Evolutionary conservation across 176 grass and related monocot species (phyloP).

Genomic region (Otatea glauca): DNA sequence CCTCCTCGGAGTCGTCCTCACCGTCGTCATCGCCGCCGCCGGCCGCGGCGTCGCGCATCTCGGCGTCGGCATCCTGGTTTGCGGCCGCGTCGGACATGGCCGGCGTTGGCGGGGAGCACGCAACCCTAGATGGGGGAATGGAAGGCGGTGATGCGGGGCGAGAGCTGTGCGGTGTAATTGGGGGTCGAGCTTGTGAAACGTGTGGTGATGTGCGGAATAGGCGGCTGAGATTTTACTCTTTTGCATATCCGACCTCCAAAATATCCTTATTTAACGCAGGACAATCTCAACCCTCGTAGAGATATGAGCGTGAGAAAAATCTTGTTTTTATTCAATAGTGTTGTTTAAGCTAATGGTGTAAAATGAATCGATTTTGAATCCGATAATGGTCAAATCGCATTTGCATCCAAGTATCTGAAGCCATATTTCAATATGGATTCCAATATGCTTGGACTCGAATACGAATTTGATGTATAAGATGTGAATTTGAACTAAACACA

Average conservation of each 20-base stretch:
- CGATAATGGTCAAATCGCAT: background rate
- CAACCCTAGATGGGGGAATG: slow-evolving; percentile 63
- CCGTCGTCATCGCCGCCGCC: slow-evolving; percentile 20
- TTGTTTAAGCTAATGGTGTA: background rate
- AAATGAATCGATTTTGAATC: background rate
- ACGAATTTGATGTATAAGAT: background rate
- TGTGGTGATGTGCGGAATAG: slow-evolving; percentile 51
- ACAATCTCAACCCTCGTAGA: background rate
- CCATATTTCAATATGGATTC: background rate
- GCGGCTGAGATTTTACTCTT: background rate
- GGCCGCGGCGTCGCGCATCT: slow-evolving; percentile 37
- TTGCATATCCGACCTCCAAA: background rate
- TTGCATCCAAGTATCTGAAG: background rate
- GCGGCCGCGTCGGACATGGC: slow-evolving; percentile 54
- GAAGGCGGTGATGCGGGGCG: slow-evolving; percentile 51
- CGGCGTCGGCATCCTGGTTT: slow-evolving; percentile 47
- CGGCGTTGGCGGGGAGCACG: slow-evolving; percentile 43
- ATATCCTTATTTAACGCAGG: background rate
- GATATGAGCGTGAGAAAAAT: background rate
- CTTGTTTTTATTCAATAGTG: background rate
- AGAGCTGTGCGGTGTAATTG: slow-evolving; percentile 28
- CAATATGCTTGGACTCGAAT: background rate
- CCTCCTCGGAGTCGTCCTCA: slow-evolving; percentile 40
- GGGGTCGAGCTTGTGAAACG: background rate
- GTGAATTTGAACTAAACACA: background rate